phyloP scores from a whole-genome alignment of 352 stramenopile species.

The Thraustochytrium sp. region DNA sequence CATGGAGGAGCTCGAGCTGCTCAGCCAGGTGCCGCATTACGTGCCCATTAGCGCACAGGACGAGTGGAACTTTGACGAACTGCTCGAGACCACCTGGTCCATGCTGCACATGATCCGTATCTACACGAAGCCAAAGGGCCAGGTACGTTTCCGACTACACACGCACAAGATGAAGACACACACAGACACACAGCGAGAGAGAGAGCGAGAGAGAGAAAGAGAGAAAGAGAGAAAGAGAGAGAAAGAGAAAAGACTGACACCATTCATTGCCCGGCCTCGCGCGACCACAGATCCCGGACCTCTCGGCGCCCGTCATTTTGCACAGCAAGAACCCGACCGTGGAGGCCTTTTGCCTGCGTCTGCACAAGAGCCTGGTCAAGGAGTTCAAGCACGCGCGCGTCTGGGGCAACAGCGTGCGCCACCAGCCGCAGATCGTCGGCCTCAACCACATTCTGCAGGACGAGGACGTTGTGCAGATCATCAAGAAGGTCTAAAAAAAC shows the following conservation, averaged over 20 bases:
- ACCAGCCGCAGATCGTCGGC: slow-evolving; percentile 96
- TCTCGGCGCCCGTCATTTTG: slow-evolving; percentile 94
- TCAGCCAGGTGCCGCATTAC: slow-evolving; percentile 96
- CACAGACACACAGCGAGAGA: too few species aligned
- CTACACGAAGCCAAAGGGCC: slow-evolving; percentile 87
- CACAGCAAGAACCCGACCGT: slow-evolving; percentile 87
- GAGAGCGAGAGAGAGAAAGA: too few species aligned
- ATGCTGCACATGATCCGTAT: slow-evolving; percentile 95
- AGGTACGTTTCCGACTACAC: not conserved
- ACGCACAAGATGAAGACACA: not conserved
- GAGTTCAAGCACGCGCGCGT: slow-evolving; percentile 87
- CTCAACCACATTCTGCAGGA: slow-evolving; percentile 94
- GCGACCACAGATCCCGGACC: slow-evolving; percentile 91
- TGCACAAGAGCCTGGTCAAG: slow-evolving; percentile 78
- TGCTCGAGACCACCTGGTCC: slow-evolving; percentile 94
- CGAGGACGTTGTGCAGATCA: slow-evolving; percentile 99
- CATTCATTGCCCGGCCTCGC: too few species aligned
- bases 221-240: not conserved
- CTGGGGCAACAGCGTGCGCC: slow-evolving; percentile 93
- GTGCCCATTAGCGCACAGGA: slow-evolving; percentile 93
- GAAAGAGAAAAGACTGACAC: slow-evolving; percentile 61
- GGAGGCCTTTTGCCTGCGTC: slow-evolving; percentile 90
- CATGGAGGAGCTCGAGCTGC: slow-evolving; percentile 96
- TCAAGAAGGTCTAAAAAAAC: slow-evolving; percentile 87
- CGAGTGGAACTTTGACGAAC: slow-evolving; percentile 95